A percentile compares a stretch with the other conserved stretches of the same genome.
phyloP scores from a whole-genome alignment of 495 filamentous ascomycete species.

The Trichoderma virens region DNA sequence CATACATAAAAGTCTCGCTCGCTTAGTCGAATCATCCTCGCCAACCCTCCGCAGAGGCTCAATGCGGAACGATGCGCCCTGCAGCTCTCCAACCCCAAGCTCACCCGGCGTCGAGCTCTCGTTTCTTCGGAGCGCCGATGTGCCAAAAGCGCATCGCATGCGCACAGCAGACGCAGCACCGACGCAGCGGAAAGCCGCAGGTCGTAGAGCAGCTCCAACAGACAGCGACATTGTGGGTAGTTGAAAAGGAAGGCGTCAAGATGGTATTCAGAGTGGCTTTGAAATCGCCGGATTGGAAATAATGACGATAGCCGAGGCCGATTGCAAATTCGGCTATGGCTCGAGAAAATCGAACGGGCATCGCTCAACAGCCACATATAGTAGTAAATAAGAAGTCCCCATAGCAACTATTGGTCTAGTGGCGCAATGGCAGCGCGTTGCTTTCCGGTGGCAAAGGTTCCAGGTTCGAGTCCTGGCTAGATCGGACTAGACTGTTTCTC shows the following conservation, averaged over 20 bases:
- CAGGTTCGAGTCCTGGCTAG: slow-evolving; percentile 12
- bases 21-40: slow-evolving; percentile 75
- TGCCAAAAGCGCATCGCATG: neutral
- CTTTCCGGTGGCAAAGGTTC: slow-evolving; percentile 11
- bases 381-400: neutral
- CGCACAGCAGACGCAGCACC: neutral
- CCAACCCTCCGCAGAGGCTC: slow-evolving; percentile 76
- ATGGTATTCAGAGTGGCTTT: neutral
- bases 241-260: neutral
- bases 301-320: neutral
- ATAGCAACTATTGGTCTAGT: neutral
- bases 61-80: slow-evolving; percentile 79
- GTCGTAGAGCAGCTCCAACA: neutral
- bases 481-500: slow-evolving; percentile 7
- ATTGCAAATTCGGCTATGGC: neutral
- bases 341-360: neutral
- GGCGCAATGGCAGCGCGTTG: slow-evolving; percentile 10
- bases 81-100: slow-evolving; percentile 83
- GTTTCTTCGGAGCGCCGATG: slow-evolving; percentile 13
- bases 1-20: slow-evolving; percentile 84
- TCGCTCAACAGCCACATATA: neutral
- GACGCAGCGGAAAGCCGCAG: neutral
- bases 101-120: slow-evolving; percentile 33
- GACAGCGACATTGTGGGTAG: neutral
- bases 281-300: neutral